Evolutionary conservation across 2,329 filamentous ascomycete species (phyloP), one percentile per base, ranked within the genome.

Genomic region (Curvularia sp.): DNA sequence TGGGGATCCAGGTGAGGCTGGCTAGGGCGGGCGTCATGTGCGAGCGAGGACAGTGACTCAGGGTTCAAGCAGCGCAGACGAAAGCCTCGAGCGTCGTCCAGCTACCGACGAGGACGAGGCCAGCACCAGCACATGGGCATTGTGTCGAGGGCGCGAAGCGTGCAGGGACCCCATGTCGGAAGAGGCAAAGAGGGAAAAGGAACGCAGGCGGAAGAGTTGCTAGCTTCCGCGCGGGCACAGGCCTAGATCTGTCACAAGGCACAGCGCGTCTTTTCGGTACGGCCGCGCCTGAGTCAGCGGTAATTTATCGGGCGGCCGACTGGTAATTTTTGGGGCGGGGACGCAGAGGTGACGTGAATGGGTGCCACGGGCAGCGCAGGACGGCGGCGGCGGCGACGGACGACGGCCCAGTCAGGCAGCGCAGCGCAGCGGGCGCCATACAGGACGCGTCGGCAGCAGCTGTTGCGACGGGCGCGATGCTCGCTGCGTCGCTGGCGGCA

Each of bases 201-300:
- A 66, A 61, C 49, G 57, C 53, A 53, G 55, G 53, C 64, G 64
- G 64, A 63, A 63, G 51, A 28, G 33, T 59, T 53, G 55, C 39
- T 47, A n/a, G 62, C 49, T 59, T 65, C 64, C 62, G 60, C 61
- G 60, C 48, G 53, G 24, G 20, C 8, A 13, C 20, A 15, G 13
- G 31, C 41, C 57, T 54, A 47, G 53, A 30, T 26, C 46, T 24
- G 49, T 68, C 66, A 70, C 67, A 67, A 67, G 67, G 50, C 26
- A 39, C 33, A 49, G 43, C 42, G 41, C 48, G 24, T 4, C 20
- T 10, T 38, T 44, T 57, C 64, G 1, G 39, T 20, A 10, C 8
- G 20, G 58, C 60, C 55, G 70, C 65, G 48, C 69, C 66, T 74
- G 69, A 74, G 57, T 64, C 22, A 67, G 56, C 60, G 57, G 71